Conservation (phyloP, 441 rosid species). For the Aleurites moluccanus region DNA sequence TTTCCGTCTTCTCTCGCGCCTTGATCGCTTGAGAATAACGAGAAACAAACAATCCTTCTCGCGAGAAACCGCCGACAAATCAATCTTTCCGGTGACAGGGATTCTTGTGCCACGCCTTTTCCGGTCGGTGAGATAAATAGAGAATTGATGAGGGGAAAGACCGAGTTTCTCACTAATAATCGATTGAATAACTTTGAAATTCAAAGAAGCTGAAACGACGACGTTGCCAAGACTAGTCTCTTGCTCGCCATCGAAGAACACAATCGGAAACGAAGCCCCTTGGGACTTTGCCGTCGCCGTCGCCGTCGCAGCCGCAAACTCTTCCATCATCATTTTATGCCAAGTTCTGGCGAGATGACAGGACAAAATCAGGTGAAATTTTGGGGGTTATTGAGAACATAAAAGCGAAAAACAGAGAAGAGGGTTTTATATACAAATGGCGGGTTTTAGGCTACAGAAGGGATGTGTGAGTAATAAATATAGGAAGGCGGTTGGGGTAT, state of each 20-base stretch:
- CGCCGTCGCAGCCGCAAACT: not conserved
- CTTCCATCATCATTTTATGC: not conserved
- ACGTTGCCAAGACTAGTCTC: slow-evolving; percentile 41
- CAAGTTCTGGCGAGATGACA: not conserved
- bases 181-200: slow-evolving; percentile 37
- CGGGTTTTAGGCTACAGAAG: slow-evolving; percentile 17
- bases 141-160: slow-evolving; percentile 43
- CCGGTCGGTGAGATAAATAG: slow-evolving; percentile 34
- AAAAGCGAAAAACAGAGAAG: not conserved
- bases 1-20: slow-evolving; percentile 34
- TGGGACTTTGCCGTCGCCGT: not conserved
- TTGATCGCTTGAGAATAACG: slow-evolving; percentile 40
- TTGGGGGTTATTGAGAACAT: not conserved
- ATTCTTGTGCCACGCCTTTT: slow-evolving; percentile 21
- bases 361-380: not conserved
- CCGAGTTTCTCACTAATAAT: slow-evolving; percentile 40
- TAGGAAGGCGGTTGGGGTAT: slow-evolving; percentile 29
- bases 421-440: slow-evolving; percentile 22
- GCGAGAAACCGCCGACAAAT: slow-evolving; percentile 37
- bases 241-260: slow-evolving; percentile 50
- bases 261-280: slow-evolving; percentile 31
- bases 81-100: slow-evolving; percentile 37
- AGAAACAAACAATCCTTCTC: slow-evolving; percentile 33
- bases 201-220: slow-evolving; percentile 31
- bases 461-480: slow-evolving; percentile 22